These are phyloP conservation scores for Sarocladium brachiariae DNA, from an alignment of 2,329 filamentous ascomycete species.

Conservation along the genomic window DNA sequence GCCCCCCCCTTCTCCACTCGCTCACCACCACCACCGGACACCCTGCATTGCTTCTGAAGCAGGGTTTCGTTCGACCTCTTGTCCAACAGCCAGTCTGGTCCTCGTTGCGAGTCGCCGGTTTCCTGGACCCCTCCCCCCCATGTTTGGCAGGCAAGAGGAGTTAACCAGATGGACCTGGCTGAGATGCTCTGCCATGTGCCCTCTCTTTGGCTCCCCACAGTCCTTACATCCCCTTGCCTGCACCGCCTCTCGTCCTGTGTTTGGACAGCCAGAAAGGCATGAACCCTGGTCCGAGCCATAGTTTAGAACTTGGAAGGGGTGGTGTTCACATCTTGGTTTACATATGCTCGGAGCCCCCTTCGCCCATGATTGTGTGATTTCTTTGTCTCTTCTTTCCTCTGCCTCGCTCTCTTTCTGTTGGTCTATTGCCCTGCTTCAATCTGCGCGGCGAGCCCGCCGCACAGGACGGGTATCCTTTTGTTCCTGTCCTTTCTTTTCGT, in stretches of 20 bases:
- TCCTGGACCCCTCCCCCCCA: neutral
- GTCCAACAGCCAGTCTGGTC: neutral
- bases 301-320: neutral
- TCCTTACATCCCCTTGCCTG: too few relatives aligned
- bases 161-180: too few relatives aligned
- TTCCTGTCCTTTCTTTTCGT: constrained; percentile 5
- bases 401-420: constrained; percentile 6
- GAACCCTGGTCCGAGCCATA: neutral
- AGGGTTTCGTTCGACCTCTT: constrained; percentile 1
- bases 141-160: neutral
- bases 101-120: constrained; percentile 1
- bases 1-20: constrained; percentile 6
- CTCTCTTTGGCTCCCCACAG: neutral
- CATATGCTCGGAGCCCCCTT: constrained; percentile 2
- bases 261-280: neutral
- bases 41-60: constrained; percentile 8
- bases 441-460: constrained; percentile 9
- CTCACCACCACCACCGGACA: constrained; percentile 9
- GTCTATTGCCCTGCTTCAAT: constrained; percentile 4
- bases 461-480: neutral
- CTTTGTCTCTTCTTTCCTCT: neutral
- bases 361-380: neutral
- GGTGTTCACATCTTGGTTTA: constrained; percentile 1
- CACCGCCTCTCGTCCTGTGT: neutral
- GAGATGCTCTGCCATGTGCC: too few relatives aligned